Base-by-base conservation (phyloP, 495 filamentous ascomycete species). In the Penicillium egyptiacum region DNA sequence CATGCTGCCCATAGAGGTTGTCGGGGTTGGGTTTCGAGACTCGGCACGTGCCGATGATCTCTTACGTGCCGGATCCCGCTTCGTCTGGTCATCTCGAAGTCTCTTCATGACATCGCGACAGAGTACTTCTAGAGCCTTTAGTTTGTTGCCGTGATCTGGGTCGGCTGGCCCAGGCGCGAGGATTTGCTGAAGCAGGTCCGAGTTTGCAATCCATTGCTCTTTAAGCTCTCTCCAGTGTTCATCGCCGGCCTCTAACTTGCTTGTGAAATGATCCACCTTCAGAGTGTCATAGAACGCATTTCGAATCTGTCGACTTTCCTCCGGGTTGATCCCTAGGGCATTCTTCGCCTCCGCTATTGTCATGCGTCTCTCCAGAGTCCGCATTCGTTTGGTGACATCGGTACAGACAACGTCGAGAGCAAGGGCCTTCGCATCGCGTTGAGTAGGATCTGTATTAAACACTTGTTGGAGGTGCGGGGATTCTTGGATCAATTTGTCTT, bases 341-440 rank as follows among this genome's bases (percentile, higher is more conserved):
- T 85, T 86, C 64, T 91, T 91, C 19, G 88, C 88, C 57, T 91
- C 86, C 30, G 83, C 81, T 44, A 91, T 81, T 4, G 83, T 86
- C 76, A 92, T 84, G 26, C 77, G 72, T n/a, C 74, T 74, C 52
- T 83, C 79, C 28, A 82, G 52, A 1, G 80, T 86, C 39, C 90
- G 79, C 79, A 92, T 87, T 23, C 86, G 76, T 70, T 94, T 94
- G 9, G 88, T 91, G 46, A 92, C 88, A 68, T 92, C 88, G n/a
- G 79, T 85, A 63, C 87, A 90, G 23, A 94, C 84, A 25, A 90
- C 80, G 70, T 94, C 90, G 8, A 94, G 74, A 1, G 89, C 86
- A 49, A 89, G 79, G 19, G 77, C 75, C 40, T 86, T 86, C n/a
- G 75, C 67, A 47, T 81, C 76, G 39, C 75, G 67, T 41, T 76